Evolutionary conservation across 176 grass and related monocot genomes (phyloP).

Genomic region (Oryza australiensis): DNA sequence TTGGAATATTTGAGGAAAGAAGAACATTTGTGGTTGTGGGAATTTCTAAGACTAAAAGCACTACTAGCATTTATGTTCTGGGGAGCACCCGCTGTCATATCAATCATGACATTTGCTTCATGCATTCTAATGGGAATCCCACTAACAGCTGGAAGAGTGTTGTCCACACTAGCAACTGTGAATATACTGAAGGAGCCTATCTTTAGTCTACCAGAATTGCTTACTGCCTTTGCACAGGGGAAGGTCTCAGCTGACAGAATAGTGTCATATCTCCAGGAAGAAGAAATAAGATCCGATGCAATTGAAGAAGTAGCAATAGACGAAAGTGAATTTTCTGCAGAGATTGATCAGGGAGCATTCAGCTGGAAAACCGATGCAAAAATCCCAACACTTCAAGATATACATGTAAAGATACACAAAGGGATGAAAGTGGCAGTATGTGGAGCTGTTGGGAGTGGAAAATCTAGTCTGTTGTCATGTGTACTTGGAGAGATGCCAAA

Average conservation of each 20-base stretch:
- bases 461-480: background rate
- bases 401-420: background rate
- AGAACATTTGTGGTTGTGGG: background rate
- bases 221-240: background rate
- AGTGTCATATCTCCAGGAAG: background rate
- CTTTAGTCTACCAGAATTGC: background rate
- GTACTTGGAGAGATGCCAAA: background rate
- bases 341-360: background rate
- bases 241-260: background rate
- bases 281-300: background rate
- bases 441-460: background rate
- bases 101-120: background rate
- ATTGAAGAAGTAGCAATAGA: background rate
- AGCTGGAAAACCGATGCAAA: background rate
- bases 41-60: background rate
- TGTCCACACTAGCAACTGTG: background rate
- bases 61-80: background rate
- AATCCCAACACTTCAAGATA: background rate
- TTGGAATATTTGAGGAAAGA: background rate
- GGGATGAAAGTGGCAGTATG: background rate
- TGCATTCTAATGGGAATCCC: background rate
- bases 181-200: background rate
- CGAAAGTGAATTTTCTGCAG: background rate
- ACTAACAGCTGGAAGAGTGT: background rate
- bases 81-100: background rate